These are phyloP conservation scores for Cerioporus squamosus DNA, from an alignment of 1,284 basidiomycete species.

Conservation along the genomic window DNA sequence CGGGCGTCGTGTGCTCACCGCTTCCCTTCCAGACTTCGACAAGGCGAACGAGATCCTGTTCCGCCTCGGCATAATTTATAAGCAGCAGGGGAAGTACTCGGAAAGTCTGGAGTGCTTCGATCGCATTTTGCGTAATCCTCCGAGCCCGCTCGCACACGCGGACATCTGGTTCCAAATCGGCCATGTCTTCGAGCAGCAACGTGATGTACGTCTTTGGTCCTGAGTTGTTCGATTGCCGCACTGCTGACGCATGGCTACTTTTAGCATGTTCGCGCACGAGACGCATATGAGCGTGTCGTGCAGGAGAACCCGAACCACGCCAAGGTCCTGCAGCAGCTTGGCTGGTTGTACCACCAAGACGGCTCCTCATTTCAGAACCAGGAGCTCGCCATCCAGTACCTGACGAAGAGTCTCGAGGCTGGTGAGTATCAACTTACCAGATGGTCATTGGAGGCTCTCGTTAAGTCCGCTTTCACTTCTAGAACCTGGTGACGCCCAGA, in stretches of 20 bases:
- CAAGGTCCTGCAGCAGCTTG: conserved; percentile 97
- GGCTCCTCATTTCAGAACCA: conserved; percentile 95
- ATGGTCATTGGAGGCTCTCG: neutral
- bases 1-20: conserved; percentile 8
- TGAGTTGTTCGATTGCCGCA: neutral
- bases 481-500: conserved; percentile 97
- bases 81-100: conserved; percentile 94
- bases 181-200: conserved; percentile 97
- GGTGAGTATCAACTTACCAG: conserved; percentile 52
- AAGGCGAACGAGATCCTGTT: conserved; percentile 99
- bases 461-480: neutral
- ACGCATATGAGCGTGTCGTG: conserved; percentile 97
- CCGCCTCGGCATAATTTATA: conserved; percentile 98
- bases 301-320: conserved; percentile 93
- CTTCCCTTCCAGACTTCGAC: conserved; percentile 79
- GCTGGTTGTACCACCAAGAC: conserved; percentile 97
- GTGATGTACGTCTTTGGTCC: conserved; percentile 71
- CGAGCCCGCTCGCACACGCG: conserved; percentile 92
- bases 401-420: conserved; percentile 94
- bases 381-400: conserved; percentile 90
- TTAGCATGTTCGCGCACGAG: conserved; percentile 88
- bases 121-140: conserved; percentile 94
- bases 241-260: conserved; percentile 14
- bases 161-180: conserved; percentile 99
- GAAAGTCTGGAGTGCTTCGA: conserved; percentile 92